phyloP scores from a whole-genome alignment of 139 green algal species.

The Chlamydomonas applanata region DNA sequence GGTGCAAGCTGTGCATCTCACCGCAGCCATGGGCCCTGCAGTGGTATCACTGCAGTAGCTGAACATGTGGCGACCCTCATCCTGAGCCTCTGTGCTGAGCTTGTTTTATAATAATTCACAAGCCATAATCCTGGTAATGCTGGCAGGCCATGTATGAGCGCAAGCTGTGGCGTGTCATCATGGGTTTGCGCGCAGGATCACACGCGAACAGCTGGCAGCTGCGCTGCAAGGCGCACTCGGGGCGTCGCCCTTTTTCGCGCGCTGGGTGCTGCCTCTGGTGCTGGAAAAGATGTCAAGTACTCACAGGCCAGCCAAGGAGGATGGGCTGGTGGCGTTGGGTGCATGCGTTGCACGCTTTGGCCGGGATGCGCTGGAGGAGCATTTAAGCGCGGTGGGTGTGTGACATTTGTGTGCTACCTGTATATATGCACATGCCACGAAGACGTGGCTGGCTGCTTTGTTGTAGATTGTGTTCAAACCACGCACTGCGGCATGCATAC shows the following conservation, averaged over 20 bases:
- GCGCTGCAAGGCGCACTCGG: conserved; percentile 18
- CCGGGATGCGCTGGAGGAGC: conserved; percentile 19
- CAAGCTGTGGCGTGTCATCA: no score
- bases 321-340: conserved; percentile 21
- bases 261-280: conserved; percentile 36
- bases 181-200: conserved; percentile 19
- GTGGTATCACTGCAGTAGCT: background rate
- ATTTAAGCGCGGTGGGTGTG: conserved; percentile 20
- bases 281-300: conserved; percentile 39
- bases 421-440: no score
- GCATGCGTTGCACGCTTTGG: conserved; percentile 30
- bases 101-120: no score
- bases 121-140: no score
- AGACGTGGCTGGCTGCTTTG: no score
- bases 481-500: no score
- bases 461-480: no score
- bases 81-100: background rate
- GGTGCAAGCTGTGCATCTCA: no score
- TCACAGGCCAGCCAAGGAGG: conserved; percentile 35
- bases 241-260: conserved; percentile 29
- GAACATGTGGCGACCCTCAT: background rate
- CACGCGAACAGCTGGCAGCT: conserved; percentile 5
- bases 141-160: no score
- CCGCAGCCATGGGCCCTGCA: no score
- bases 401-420: background rate